phyloP scores from a whole-genome alignment of 805 yeast species.

The Candida silvicultrix region DNA sequence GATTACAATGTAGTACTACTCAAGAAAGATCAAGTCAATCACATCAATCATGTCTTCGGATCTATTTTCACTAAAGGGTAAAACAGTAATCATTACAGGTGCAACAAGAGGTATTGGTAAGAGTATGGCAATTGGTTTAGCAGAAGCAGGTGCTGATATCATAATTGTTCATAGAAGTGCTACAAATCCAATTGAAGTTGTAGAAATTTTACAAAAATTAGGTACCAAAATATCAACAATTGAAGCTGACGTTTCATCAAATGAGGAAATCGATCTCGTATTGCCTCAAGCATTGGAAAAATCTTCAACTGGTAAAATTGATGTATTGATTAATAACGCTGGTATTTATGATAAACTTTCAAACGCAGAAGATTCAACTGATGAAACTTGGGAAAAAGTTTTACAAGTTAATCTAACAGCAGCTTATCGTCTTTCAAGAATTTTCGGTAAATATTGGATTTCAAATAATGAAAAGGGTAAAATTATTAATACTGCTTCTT shows the following conservation, averaged over 20 bases:
- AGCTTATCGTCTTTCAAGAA: slow-evolving; percentile 71
- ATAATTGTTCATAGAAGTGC: slow-evolving; percentile 30
- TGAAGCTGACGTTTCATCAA: slow-evolving; percentile 18
- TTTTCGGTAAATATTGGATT: slow-evolving; percentile 54
- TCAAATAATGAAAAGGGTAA: slow-evolving; percentile 57
- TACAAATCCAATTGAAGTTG: slow-evolving; percentile 12
- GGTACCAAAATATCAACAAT: slow-evolving; percentile 53
- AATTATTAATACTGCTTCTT: slow-evolving; percentile 77
- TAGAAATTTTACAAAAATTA: slow-evolving; percentile 35
- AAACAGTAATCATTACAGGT: slow-evolving; percentile 78
- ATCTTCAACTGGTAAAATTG: slow-evolving; percentile 58
- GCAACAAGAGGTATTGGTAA: slow-evolving; percentile 77
- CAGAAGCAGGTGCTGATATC: slow-evolving; percentile 84
- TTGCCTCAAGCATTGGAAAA: slow-evolving; percentile 41
- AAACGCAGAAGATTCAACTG: slow-evolving; percentile 28
- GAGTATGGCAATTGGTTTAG: slow-evolving; percentile 74
- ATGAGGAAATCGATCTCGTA: slow-evolving; percentile 16
- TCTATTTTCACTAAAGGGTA: slow-evolving; percentile 72
- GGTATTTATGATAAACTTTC: slow-evolving; percentile 74
- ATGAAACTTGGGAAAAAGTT: slow-evolving; percentile 58
- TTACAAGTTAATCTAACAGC: slow-evolving; percentile 72
- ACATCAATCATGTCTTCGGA: neutral
- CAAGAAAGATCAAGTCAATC: too few relatives aligned
- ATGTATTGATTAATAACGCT: slow-evolving; percentile 81
- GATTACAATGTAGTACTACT: too few relatives aligned